Base-by-base conservation (phyloP, 768 basidiomycete species). In the Suillus lakei region DNA sequence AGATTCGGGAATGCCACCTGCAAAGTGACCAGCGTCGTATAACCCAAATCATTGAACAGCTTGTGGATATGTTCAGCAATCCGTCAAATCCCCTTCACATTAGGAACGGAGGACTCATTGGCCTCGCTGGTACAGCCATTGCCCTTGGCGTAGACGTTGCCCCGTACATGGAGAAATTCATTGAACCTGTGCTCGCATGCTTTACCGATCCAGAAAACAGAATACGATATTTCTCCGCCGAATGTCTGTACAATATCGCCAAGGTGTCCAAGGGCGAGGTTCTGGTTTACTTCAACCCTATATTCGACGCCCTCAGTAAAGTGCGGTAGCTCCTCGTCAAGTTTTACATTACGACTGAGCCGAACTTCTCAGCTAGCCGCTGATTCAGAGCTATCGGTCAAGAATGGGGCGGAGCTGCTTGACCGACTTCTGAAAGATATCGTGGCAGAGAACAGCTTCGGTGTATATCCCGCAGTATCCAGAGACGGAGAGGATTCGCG, bases 391-490 rank as follows among this genome's bases (percentile, higher is more conserved):
- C 72, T 93, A 43, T 97, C 98, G 2, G 97, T 99, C 66, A 97
- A 98, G 86, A 99, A 98, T 72, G 97, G 97, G 2, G 96, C 98
- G 1, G 98, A 99, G 76, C 86, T 99, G 34, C 85, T 99, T 64
- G 98, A 99, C 76, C 88, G 97, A 23, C 86, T 98, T n/a, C 86
- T 99, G 70, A 98, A 99, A 74, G 98, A 99, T 70, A 97, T 98
- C 56, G 97, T 99, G 5, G 92, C 96, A 15, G 98, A 99, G 78
- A n/a, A 93, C 95, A 9, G 98, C 97, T 2, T 95, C 96, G 0
- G 91, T 93, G 41, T 98, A 98, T 75, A 90, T 98, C 60, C 95
- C 96, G 12, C 88, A 93, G 64, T 92, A 92, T 73, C 87, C 90
- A 3, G 93, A 94, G 73, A 91, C 90, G 0, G 91, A 91, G 74